These are phyloP conservation scores for Musa itinerans DNA, from an alignment of 176 grass and related monocot species.

Conservation along the genomic window DNA sequence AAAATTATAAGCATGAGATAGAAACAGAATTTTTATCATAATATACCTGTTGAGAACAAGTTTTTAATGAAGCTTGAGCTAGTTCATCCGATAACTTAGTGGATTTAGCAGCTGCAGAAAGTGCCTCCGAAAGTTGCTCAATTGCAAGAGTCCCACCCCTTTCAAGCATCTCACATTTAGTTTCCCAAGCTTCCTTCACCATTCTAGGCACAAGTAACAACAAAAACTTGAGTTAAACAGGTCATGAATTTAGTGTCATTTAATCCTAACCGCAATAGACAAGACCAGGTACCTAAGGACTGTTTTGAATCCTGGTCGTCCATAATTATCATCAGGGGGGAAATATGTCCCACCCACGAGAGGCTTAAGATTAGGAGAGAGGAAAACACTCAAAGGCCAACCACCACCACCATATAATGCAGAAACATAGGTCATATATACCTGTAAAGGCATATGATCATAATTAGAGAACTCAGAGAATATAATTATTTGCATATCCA, in stretches of 20 bases:
- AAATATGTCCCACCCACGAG: conserved; percentile 99
- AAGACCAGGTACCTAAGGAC: conserved; percentile 47
- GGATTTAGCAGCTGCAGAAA: conserved; percentile 54
- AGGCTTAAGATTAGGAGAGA: conserved; percentile 75
- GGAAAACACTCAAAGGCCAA: conserved; percentile 90
- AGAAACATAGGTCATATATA: conserved; percentile 92
- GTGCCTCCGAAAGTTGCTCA: conserved; percentile 69
- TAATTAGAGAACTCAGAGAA: background rate
- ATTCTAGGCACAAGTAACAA: conserved; percentile 28
- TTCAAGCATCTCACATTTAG: conserved; percentile 70
- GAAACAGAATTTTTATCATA: background rate
- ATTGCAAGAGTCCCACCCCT: conserved; percentile 45
- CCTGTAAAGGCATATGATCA: conserved; percentile 32
- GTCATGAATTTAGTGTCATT: background rate
- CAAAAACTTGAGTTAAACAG: background rate
- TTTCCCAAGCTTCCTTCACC: conserved; percentile 92
- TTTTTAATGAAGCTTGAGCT: conserved; percentile 42
- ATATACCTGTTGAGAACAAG: conserved; percentile 73
- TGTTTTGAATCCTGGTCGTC: conserved; percentile 90
- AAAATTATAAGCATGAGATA: background rate
- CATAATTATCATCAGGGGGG: conserved; percentile 85
- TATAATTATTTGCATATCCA: background rate
- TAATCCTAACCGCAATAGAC: background rate
- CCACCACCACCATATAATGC: conserved; percentile 80
- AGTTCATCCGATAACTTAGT: conserved; percentile 54